Conservation (phyloP, 371 early-diverging fungal genomes). For the Mortierella polycephala region DNA sequence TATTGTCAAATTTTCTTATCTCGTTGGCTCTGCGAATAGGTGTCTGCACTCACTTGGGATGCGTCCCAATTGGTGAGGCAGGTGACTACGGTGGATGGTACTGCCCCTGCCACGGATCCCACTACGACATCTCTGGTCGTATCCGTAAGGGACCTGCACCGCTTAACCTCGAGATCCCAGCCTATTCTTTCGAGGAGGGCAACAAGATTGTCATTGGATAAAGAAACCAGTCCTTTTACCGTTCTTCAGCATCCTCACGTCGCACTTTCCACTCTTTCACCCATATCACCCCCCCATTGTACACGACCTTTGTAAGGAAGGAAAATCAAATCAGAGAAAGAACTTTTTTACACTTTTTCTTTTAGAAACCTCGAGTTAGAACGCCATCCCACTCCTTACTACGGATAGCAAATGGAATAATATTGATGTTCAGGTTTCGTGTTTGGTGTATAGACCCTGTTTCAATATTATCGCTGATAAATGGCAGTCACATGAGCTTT, state of each 20-base stretch:
- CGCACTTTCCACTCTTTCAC: background rate
- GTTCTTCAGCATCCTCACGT: background rate
- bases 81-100: conserved; percentile 99
- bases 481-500: no score
- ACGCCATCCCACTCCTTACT: background rate
- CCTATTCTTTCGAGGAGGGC: conserved; percentile 71
- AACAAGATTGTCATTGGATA: conserved; percentile 73
- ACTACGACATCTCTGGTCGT: conserved; percentile 77
- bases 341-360: conserved; percentile 4
- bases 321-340: background rate
- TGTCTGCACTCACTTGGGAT: conserved; percentile 98
- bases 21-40: conserved; percentile 56
- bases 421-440: background rate
- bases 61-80: conserved; percentile 98
- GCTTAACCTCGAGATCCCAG: conserved; percentile 96
- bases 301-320: background rate
- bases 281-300: background rate
- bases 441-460: no score
- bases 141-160: conserved; percentile 99
- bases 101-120: conserved; percentile 99
- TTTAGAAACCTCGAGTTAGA: conserved; percentile 5
- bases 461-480: no score
- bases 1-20: background rate
- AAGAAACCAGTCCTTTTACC: conserved; percentile 1
- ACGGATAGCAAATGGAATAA: background rate